Percentiles rank a stretch among this genome's conserved stretches.
Conservation (phyloP, 2,329 filamentous ascomycete species). For the Fusarium coicis region DNA sequence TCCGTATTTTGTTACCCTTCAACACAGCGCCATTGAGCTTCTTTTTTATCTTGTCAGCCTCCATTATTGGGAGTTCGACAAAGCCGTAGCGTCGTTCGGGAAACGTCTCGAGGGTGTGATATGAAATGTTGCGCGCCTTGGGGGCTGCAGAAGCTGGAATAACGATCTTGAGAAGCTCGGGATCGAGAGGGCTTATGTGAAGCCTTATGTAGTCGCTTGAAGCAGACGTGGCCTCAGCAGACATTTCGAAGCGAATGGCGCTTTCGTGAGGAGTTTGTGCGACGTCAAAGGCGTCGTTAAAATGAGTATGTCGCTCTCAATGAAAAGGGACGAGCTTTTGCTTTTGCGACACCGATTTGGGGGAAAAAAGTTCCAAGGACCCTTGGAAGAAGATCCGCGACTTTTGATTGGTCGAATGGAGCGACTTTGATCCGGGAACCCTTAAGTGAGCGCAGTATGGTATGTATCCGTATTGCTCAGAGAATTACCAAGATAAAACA, state of each 20-base stretch:
- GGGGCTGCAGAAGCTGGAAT: conserved; percentile 73
- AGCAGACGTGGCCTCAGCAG: conserved; percentile 32
- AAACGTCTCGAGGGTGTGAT: conserved; percentile 85
- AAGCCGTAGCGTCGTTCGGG: conserved; percentile 93
- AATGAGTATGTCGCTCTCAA: conserved; percentile 5
- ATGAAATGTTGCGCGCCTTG: conserved; percentile 85
- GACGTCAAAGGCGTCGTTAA: conserved; percentile 30
- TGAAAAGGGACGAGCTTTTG: conserved; percentile 32
- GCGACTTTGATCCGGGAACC: conserved; percentile 41
- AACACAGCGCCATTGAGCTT: conserved; percentile 89
- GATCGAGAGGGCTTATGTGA: conserved; percentile 88
- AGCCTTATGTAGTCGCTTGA: conserved; percentile 58
- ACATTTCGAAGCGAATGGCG: conserved; percentile 39
- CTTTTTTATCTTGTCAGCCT: conserved; percentile 90
- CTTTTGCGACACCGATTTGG: conserved; percentile 24
- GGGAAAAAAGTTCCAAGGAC: conserved; percentile 39
- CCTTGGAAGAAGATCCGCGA: neutral
- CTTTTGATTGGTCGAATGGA: conserved; percentile 39
- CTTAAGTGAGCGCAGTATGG: neutral
- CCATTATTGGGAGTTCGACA: conserved; percentile 81
- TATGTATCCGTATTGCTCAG: neutral
- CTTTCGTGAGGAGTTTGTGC: conserved; percentile 27
- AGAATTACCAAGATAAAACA: neutral
- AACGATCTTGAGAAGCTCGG: conserved; percentile 77
- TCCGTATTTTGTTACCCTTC: conserved; percentile 84